A percentile compares a stretch with the other conserved stretches of the same genome.
These are phyloP conservation scores for Senecio squalidus DNA, from an alignment of 140 eudicot genomes.

Conservation along the genomic window DNA sequence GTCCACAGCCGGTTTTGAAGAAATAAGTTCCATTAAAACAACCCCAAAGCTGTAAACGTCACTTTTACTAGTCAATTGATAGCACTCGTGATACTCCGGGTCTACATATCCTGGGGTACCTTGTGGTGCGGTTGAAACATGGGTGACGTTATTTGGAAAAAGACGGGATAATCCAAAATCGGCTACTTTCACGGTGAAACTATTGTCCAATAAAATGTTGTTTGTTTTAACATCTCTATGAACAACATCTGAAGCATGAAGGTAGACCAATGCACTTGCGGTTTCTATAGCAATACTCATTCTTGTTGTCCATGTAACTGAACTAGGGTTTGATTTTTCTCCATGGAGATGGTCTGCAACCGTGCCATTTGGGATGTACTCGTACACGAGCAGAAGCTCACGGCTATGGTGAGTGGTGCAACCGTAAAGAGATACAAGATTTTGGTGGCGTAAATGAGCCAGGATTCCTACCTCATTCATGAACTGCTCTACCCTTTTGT, in stretches of 20 bases:
- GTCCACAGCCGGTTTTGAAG: conserved; percentile 69
- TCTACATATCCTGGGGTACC: conserved; percentile 82
- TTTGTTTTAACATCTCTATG: conserved; percentile 68
- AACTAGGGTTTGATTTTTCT: conserved; percentile 37
- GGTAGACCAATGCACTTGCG: conserved; percentile 62
- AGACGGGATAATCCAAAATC: conserved; percentile 78
- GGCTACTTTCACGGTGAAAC: conserved; percentile 65
- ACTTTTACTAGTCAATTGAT: conserved; percentile 54
- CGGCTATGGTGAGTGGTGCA: conserved; percentile 63
- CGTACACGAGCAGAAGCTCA: conserved; percentile 70
- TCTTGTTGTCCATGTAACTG: conserved; percentile 49
- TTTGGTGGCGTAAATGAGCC: conserved; percentile 51
- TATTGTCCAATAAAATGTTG: conserved; percentile 53
- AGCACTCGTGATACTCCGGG: conserved; percentile 66
- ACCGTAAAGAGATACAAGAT: conserved; percentile 68
- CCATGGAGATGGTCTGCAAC: conserved; percentile 82
- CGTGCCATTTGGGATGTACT: conserved; percentile 67
- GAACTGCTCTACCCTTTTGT: conserved; percentile 60
- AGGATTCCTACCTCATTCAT: conserved; percentile 59
- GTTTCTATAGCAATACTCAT: conserved; percentile 58
- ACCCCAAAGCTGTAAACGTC: conserved; percentile 77
- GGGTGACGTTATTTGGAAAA: conserved; percentile 50
- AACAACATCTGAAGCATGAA: conserved; percentile 56
- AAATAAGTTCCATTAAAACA: conserved; percentile 63
- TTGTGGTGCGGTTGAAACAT: conserved; percentile 75